A percentile compares a stretch with the other conserved stretches of the same genome.
These are phyloP conservation scores for Arachis stenosperma DNA, from an alignment of 306 rosid genomes.

Conservation along the genomic window DNA sequence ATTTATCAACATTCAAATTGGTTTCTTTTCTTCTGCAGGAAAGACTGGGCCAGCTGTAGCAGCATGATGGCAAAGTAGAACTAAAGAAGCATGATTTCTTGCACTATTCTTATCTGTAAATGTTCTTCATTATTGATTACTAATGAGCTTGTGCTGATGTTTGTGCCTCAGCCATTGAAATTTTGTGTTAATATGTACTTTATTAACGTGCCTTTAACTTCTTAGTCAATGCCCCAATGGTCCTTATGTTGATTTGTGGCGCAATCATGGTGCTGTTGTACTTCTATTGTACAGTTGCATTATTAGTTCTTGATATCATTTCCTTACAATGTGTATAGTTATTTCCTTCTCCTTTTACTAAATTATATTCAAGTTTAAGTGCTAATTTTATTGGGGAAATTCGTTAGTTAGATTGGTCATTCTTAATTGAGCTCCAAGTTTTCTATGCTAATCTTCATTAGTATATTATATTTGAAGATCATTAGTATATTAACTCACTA, in stretches of 20 bases:
- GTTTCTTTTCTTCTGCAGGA: background rate
- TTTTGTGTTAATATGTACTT: slow-evolving; percentile 47
- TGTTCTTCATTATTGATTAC: slow-evolving; percentile 25
- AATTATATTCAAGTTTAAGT: background rate
- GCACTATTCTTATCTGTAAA: slow-evolving; percentile 32
- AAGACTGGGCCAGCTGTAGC: slow-evolving; percentile 28
- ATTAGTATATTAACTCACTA: too few species aligned
- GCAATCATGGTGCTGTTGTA: slow-evolving; percentile 39
- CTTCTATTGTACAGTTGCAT: slow-evolving; percentile 35
- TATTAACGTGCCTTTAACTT: background rate
- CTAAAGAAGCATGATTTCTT: slow-evolving; percentile 34
- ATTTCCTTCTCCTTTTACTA: background rate
- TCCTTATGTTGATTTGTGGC: slow-evolving; percentile 1
- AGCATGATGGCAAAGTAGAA: slow-evolving; percentile 30
- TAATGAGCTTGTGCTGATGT: slow-evolving; percentile 38
- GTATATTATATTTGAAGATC: too few species aligned
- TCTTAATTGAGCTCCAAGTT: background rate
- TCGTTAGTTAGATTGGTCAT: background rate
- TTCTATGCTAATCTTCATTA: background rate
- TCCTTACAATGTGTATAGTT: slow-evolving; percentile 1
- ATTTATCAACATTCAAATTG: too few species aligned
- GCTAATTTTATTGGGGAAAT: background rate
- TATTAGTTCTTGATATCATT: slow-evolving; percentile 1
- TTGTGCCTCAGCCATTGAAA: slow-evolving; percentile 40
- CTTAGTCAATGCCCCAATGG: slow-evolving; percentile 14